phyloP scores from a whole-genome alignment of 352 stramenopile genomes.

The Peronospora destructor region DNA sequence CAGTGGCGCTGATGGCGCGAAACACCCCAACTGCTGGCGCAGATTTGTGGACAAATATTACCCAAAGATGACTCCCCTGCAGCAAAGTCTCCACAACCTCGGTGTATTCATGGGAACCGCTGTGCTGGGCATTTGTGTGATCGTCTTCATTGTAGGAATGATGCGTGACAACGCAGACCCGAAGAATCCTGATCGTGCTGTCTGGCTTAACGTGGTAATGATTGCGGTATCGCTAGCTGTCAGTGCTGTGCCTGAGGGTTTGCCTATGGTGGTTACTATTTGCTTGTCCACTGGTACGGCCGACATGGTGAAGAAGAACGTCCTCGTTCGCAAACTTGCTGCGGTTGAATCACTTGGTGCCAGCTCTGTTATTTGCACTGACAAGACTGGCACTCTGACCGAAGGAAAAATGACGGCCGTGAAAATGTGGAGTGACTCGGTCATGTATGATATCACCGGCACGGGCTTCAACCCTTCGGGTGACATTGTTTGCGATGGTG shows the following conservation, averaged over 20 bases:
- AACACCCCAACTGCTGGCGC: slow-evolving; percentile 44
- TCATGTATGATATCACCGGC: slow-evolving; percentile 50
- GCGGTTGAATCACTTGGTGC: slow-evolving; percentile 79
- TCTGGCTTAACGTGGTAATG: slow-evolving; percentile 92
- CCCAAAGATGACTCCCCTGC: slow-evolving; percentile 84
- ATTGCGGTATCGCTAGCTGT: slow-evolving; percentile 87
- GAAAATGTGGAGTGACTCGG: slow-evolving; percentile 61
- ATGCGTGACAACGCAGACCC: slow-evolving; percentile 48
- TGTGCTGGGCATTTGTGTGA: slow-evolving; percentile 84
- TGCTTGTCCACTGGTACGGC: slow-evolving; percentile 62
- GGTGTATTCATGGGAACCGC: slow-evolving; percentile 88
- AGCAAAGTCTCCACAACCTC: slow-evolving; percentile 90
- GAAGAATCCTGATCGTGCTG: slow-evolving; percentile 72
- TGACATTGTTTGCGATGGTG: slow-evolving; percentile 41
- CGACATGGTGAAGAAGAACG: slow-evolving; percentile 78
- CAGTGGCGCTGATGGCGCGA: slow-evolving; percentile 15
- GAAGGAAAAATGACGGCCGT: slow-evolving; percentile 76
- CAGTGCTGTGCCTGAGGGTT: slow-evolving; percentile 65
- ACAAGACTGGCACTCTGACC: slow-evolving; percentile 93
- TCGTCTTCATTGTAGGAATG: slow-evolving; percentile 90
- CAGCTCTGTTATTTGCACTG: slow-evolving; percentile 88
- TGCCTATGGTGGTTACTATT: slow-evolving; percentile 74
- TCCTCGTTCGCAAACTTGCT: slow-evolving; percentile 78
- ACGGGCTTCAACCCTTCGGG: slow-evolving; percentile 43
- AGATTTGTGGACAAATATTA: slow-evolving; percentile 59